Evolutionary conservation across 208 protist genomes (phyloP).

Genomic region (Acanthamoeba royreba): DNA sequence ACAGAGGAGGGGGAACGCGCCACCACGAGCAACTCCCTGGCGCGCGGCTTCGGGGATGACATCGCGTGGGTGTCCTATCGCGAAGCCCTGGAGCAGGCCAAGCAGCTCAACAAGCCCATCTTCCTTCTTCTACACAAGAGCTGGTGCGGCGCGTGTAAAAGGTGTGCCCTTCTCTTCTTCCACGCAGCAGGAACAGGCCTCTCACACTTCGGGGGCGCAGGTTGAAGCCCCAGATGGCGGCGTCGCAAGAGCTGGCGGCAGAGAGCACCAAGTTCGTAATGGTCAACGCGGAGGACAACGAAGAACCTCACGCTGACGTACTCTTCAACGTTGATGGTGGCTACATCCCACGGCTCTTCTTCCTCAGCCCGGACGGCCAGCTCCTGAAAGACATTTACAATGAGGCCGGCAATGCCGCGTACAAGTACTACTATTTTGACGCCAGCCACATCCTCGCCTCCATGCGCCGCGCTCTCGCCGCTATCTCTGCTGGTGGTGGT

Average conservation of each 20-base stretch:
- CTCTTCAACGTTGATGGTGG: neutral
- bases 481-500: neutral
- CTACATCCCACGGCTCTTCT: conserved; percentile 1
- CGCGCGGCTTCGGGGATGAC: neutral
- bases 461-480: neutral
- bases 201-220: neutral
- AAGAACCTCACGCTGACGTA: neutral
- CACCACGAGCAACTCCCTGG: no score
- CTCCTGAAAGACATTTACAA: neutral
- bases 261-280: conserved; percentile 17
- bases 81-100: neutral
- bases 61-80: neutral
- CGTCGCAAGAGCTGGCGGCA: neutral
- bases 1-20: no score
- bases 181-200: neutral
- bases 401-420: neutral
- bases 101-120: neutral
- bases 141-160: conserved; percentile 30
- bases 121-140: conserved; percentile 20
- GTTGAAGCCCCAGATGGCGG: neutral
- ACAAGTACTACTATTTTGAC: conserved; percentile 13
- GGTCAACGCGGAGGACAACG: neutral
- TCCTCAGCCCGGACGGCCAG: neutral
- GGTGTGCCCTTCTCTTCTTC: neutral
- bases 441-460: neutral